Evolutionary conservation across 2,329 filamentous ascomycete species (phyloP).

Genomic region (Chaetomium sp.): DNA sequence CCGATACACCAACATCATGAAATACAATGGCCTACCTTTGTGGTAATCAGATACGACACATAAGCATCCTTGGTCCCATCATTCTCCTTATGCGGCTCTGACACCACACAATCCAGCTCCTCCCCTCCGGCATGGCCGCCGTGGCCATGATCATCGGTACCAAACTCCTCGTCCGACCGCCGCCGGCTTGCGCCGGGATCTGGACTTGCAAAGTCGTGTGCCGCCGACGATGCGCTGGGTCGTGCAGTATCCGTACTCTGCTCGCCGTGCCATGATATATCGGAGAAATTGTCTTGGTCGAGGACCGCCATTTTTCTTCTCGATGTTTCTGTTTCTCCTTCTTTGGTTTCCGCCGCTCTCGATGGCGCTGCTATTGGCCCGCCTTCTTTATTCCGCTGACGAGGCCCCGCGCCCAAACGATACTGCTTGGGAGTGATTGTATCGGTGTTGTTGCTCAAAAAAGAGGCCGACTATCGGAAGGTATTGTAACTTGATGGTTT

Average conservation of each 20-base stretch:
- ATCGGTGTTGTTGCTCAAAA: no score
- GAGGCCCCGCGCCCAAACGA: no score
- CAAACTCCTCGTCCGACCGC: slow-evolving; percentile 32
- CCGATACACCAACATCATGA: not conserved
- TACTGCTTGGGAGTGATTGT: no score
- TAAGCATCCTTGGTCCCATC: slow-evolving; percentile 96
- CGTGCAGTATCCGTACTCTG: slow-evolving; percentile 38
- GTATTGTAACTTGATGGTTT: no score
- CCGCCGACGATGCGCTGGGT: slow-evolving; percentile 17
- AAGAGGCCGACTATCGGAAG: no score
- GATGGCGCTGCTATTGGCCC: no score
- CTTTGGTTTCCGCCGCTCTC: no score
- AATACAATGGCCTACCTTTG: slow-evolving; percentile 54
- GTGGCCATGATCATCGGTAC: slow-evolving; percentile 49
- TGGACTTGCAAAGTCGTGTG: slow-evolving; percentile 26
- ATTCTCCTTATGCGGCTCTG: slow-evolving; percentile 84
- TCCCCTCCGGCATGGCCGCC: slow-evolving; percentile 60
- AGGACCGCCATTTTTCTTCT: slow-evolving; percentile 38
- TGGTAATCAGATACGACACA: slow-evolving; percentile 91
- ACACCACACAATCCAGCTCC: slow-evolving; percentile 75
- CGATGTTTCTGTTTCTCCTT: not conserved
- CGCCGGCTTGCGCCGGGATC: slow-evolving; percentile 32
- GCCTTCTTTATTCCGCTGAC: no score
- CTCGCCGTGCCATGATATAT: slow-evolving; percentile 70
- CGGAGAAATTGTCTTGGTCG: slow-evolving; percentile 69